These are phyloP conservation scores for Chytriomyces sp. DNA, from an alignment of 192 early-diverging fungal genomes.

Conservation along the genomic window DNA sequence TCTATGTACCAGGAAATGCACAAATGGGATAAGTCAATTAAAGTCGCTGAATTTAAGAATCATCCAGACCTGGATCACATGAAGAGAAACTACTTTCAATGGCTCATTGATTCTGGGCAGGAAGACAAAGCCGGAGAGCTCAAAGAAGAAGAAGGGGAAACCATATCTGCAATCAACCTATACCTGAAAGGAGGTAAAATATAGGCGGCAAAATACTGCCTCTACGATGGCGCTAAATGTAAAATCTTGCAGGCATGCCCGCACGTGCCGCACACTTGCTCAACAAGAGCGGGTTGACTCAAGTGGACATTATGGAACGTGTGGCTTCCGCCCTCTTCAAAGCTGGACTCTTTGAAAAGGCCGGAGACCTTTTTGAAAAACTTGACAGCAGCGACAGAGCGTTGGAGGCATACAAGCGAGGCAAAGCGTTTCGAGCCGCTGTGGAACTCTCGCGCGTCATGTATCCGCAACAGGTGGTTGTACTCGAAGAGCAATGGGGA, in stretches of 20 bases:
- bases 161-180: constrained; percentile 55
- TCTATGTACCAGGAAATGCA: constrained; percentile 71
- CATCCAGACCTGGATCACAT: constrained; percentile 62
- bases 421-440: constrained; percentile 62
- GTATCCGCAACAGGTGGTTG: constrained; percentile 59
- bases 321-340: constrained; percentile 58
- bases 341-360: constrained; percentile 60
- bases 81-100: constrained; percentile 65
- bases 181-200: constrained; percentile 59
- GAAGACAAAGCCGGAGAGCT: constrained; percentile 61
- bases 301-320: constrained; percentile 60
- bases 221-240: no score
- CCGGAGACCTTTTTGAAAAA: constrained; percentile 63
- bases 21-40: constrained; percentile 68
- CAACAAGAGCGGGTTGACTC: constrained; percentile 41
- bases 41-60: constrained; percentile 65
- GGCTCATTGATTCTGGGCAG: constrained; percentile 66
- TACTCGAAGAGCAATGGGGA: constrained; percentile 70
- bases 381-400: constrained; percentile 57
- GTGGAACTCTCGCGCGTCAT: constrained; percentile 56
- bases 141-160: constrained; percentile 66
- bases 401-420: constrained; percentile 59
- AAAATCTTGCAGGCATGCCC: constrained; percentile 50
- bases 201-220: no score
- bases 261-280: constrained; percentile 54